phyloP scores from a whole-genome alignment of 345 rosid genomes.

The Eutrema heterophyllum region DNA sequence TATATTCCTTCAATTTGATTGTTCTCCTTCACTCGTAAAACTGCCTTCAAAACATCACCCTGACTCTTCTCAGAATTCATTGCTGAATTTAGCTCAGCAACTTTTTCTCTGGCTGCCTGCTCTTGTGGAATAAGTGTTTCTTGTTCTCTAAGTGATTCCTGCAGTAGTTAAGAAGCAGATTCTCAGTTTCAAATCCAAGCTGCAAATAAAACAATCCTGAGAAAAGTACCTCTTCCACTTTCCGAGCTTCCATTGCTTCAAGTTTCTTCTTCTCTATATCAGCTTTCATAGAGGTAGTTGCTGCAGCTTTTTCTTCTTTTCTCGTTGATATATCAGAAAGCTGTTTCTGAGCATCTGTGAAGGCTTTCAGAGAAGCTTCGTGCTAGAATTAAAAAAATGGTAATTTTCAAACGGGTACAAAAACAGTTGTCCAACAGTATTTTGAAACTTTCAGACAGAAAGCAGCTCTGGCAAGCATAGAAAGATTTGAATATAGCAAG shows the following conservation, averaged over 20 bases:
- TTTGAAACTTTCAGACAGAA: neutral
- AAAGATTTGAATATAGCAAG: neutral
- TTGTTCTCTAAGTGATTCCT: slow-evolving; percentile 84
- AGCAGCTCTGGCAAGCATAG: neutral
- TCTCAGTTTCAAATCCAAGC: slow-evolving; percentile 16
- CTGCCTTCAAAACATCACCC: slow-evolving; percentile 86
- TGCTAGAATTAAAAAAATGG: slow-evolving; percentile 48
- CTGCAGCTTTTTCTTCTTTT: slow-evolving; percentile 44
- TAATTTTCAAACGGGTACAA: slow-evolving; percentile 1
- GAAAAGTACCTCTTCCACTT: slow-evolving; percentile 60
- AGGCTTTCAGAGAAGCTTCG: slow-evolving; percentile 69
- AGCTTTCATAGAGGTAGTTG: slow-evolving; percentile 39
- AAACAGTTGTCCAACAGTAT: neutral
- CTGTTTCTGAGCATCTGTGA: slow-evolving; percentile 74
- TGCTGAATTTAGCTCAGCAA: slow-evolving; percentile 72
- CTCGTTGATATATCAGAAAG: slow-evolving; percentile 53
- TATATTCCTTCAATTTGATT: slow-evolving; percentile 82
- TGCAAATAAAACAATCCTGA: slow-evolving; percentile 20
- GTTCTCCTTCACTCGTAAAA: slow-evolving; percentile 75
- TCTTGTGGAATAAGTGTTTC: slow-evolving; percentile 77
- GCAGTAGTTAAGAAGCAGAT: slow-evolving; percentile 26
- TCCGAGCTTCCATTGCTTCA: slow-evolving; percentile 67
- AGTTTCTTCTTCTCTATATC: slow-evolving; percentile 56
- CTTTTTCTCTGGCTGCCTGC: slow-evolving; percentile 89
- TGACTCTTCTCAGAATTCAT: slow-evolving; percentile 88